A percentile compares a stretch with the other conserved stretches of the same genome.
These are phyloP conservation scores for Sporothrix luriei DNA, from an alignment of 2,329 filamentous ascomycete genomes.

Conservation along the genomic window DNA sequence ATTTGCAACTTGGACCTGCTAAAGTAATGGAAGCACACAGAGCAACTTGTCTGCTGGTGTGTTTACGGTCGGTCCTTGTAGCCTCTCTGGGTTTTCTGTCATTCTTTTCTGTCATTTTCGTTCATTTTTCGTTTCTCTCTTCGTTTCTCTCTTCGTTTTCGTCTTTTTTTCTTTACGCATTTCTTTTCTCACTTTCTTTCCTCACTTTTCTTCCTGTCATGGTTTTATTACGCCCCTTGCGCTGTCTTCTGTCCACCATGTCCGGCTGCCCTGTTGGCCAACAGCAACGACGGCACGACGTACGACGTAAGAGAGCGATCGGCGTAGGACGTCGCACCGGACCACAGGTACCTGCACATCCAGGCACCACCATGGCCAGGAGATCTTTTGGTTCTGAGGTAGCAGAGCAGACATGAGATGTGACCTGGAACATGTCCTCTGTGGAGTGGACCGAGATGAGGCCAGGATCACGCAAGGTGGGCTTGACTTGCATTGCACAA, in stretches of 20 bases:
- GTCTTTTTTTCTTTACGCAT: too few relatives aligned
- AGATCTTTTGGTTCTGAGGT: neutral
- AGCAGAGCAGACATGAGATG: neutral
- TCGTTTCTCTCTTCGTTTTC: neutral
- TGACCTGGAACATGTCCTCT: neutral
- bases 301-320: neutral
- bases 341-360: neutral
- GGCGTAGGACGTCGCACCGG: neutral
- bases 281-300: too few relatives aligned
- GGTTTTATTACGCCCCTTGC: neutral
- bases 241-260: neutral
- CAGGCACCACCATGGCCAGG: neutral
- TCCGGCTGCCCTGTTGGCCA: slow-evolving; percentile 7
- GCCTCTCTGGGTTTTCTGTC: neutral
- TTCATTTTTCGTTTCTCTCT: neutral
- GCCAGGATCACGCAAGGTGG: neutral
- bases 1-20: too few relatives aligned
- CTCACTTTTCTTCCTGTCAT: neutral
- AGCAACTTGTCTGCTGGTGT: slow-evolving; percentile 1
- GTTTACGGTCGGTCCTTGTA: too few relatives aligned
- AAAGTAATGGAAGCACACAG: neutral
- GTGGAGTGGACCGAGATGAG: neutral
- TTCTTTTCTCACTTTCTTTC: too few relatives aligned
- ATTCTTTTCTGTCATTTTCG: too few relatives aligned
- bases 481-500: neutral